Conservation (phyloP, 1,284 basidiomycete genomes). For the Cryptococcus hybrid region DNA sequence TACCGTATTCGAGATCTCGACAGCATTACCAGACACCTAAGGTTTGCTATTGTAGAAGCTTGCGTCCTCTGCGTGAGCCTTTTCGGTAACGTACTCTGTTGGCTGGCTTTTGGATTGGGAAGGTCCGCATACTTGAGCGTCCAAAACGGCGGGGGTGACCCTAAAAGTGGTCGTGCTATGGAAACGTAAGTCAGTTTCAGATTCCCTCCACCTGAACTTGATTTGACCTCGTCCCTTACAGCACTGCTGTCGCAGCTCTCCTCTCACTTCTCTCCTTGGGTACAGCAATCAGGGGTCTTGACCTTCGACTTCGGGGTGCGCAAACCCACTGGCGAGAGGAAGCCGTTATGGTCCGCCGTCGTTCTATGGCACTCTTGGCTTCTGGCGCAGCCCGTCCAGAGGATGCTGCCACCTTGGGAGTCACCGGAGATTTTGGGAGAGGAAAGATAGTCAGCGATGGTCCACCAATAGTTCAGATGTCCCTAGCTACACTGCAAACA, state of each 20-base stretch:
- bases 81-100: slow-evolving; percentile 44
- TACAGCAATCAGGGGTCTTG: slow-evolving; percentile 35
- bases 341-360: slow-evolving; percentile 36
- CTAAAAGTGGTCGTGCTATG: slow-evolving; percentile 40
- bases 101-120: slow-evolving; percentile 41
- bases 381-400: slow-evolving; percentile 12
- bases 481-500: neutral
- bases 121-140: slow-evolving; percentile 29
- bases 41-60: slow-evolving; percentile 39
- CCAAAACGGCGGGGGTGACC: slow-evolving; percentile 21
- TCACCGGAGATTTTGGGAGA: slow-evolving; percentile 9
- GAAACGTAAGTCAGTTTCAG: slow-evolving; percentile 29
- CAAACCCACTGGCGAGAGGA: slow-evolving; percentile 40
- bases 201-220: neutral
- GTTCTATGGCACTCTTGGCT: slow-evolving; percentile 32
- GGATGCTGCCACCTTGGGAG: slow-evolving; percentile 12
- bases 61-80: slow-evolving; percentile 40
- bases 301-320: slow-evolving; percentile 35
- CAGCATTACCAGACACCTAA: slow-evolving; percentile 39
- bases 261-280: slow-evolving; percentile 42
- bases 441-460: slow-evolving; percentile 8
- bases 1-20: slow-evolving; percentile 39
- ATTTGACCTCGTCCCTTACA: neutral
- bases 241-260: slow-evolving; percentile 40
- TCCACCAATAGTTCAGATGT: slow-evolving; percentile 3